phyloP scores from a whole-genome alignment of 1,139 yeast species.

The Blastobotrys capitulatus region DNA sequence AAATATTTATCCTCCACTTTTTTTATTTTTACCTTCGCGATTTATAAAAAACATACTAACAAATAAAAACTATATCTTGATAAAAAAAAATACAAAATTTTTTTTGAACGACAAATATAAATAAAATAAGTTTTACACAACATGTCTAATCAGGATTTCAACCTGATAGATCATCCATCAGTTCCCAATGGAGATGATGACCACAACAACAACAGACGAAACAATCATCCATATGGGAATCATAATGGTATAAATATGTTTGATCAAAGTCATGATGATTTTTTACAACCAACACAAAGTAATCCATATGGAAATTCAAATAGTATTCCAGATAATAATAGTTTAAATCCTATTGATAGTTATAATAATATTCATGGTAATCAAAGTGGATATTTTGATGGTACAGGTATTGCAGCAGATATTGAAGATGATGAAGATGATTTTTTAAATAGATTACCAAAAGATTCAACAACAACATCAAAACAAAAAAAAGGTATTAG shows the following conservation, averaged over 20 bases:
- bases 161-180: conserved; percentile 22
- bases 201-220: background rate
- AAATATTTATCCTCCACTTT: no score
- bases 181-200: conserved; percentile 12
- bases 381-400: conserved; percentile 18
- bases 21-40: no score
- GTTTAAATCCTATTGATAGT: conserved; percentile 16
- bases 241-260: background rate
- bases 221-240: background rate
- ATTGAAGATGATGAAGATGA: conserved; percentile 13
- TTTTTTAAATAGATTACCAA: background rate
- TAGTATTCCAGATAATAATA: conserved; percentile 10
- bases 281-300: background rate
- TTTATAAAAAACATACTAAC: no score
- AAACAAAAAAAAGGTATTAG: conserved; percentile 21
- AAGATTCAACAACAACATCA: background rate
- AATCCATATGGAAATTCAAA: conserved; percentile 11
- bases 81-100: no score
- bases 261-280: background rate
- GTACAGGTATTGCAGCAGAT: conserved; percentile 22
- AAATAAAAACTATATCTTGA: no score
- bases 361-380: conserved; percentile 11
- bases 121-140: background rate
- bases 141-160: conserved; percentile 8
- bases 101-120: no score